A percentile compares a stretch with the other conserved stretches of the same genome.
Conservation (phyloP, 495 filamentous ascomycete genomes). For the Lepidopterella palustris region DNA sequence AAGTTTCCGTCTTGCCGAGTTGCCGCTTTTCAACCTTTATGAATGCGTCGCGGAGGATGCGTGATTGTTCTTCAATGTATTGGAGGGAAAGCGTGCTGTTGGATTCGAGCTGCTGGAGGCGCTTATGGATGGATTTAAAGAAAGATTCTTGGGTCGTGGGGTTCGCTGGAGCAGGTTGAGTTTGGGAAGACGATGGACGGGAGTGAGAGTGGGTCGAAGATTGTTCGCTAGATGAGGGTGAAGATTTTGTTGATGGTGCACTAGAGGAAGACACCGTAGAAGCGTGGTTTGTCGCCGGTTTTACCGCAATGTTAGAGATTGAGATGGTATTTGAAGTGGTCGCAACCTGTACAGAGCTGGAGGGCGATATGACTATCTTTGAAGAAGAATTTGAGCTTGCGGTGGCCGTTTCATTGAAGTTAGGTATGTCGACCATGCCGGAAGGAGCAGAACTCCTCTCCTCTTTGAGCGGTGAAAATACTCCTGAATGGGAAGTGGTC, state of each 20-base stretch:
- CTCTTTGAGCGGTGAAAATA: too few species aligned
- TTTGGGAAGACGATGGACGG: conserved; percentile 37
- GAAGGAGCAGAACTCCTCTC: too few species aligned
- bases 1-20: conserved; percentile 69
- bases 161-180: conserved; percentile 53
- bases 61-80: conserved; percentile 95
- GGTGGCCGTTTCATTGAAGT: background rate
- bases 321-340: background rate
- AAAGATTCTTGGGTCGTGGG: conserved; percentile 94
- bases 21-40: conserved; percentile 85
- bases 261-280: background rate
- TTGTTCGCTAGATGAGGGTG: conserved; percentile 8
- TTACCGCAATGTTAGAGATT: background rate
- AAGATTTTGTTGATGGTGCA: conserved; percentile 2
- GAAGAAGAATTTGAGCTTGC: background rate
- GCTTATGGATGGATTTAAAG: conserved; percentile 93
- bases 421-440: too few species aligned
- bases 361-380: background rate
- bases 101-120: conserved; percentile 80
- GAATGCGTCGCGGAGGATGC: conserved; percentile 84
- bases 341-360: background rate
- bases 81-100: conserved; percentile 89
- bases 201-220: conserved; percentile 11
- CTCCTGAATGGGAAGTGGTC: too few species aligned
- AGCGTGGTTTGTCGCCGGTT: background rate